phyloP scores from a whole-genome alignment of 1,284 basidiomycete genomes.

The Fistulina hepatica region DNA sequence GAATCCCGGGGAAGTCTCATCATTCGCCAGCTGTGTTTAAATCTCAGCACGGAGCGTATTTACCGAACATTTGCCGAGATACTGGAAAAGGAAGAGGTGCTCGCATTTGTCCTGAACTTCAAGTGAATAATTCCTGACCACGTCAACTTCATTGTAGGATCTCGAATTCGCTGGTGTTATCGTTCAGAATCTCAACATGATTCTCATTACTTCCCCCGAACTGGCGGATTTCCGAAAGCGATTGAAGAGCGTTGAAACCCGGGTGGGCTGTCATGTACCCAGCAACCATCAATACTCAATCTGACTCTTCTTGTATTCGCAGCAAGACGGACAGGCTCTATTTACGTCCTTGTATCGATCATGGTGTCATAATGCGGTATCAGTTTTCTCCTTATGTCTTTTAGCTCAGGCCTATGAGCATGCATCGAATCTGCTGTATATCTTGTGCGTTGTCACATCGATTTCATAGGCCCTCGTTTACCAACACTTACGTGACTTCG shows the following conservation, averaged over 20 bases:
- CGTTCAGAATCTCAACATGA: slow-evolving; percentile 94
- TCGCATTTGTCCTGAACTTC: slow-evolving; percentile 15
- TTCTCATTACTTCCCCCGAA: slow-evolving; percentile 94
- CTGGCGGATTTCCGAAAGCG: slow-evolving; percentile 87
- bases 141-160: slow-evolving; percentile 41
- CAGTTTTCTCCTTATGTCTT: slow-evolving; percentile 92
- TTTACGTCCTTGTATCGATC: slow-evolving; percentile 92
- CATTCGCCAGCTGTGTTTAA: slow-evolving; percentile 89
- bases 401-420: slow-evolving; percentile 98
- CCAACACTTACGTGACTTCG: slow-evolving; percentile 9
- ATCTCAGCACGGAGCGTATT: slow-evolving; percentile 92
- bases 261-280: slow-evolving; percentile 38
- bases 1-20: slow-evolving; percentile 94
- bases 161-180: slow-evolving; percentile 96
- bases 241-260: slow-evolving; percentile 89
- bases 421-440: slow-evolving; percentile 92
- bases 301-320: slow-evolving; percentile 3
- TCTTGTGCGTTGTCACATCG: slow-evolving; percentile 59
- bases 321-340: slow-evolving; percentile 89
- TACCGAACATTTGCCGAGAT: slow-evolving; percentile 96
- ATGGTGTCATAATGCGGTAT: slow-evolving; percentile 98
- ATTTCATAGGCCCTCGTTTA: not conserved
- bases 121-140: not conserved
- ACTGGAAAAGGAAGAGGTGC: slow-evolving; percentile 91
- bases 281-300: not conserved